These are phyloP conservation scores for Phaeotremella skinneri DNA, from an alignment of 768 basidiomycete genomes.

Conservation along the genomic window DNA sequence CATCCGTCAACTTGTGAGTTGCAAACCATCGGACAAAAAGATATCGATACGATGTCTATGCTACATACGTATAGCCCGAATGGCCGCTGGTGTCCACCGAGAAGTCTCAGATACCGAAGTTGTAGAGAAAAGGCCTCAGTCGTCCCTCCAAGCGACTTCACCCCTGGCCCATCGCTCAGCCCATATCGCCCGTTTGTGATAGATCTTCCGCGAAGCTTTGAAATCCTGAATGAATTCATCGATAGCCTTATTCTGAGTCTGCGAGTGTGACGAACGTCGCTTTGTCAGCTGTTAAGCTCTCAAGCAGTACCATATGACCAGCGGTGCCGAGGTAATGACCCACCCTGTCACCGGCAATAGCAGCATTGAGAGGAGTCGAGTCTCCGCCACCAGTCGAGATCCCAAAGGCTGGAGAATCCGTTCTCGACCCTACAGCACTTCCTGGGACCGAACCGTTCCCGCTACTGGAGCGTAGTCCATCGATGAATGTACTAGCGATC, in stretches of 20 bases:
- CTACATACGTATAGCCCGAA: not conserved
- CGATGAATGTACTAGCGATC: conserved; percentile 77
- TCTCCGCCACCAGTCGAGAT: conserved; percentile 7
- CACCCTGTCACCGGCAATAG: conserved; percentile 22
- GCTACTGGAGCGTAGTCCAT: conserved; percentile 54
- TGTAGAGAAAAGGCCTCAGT: conserved; percentile 18
- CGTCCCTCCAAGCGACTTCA: conserved; percentile 79
- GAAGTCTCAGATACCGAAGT: not conserved
- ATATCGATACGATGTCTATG: too few relatives aligned
- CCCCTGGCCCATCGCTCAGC: conserved; percentile 80
- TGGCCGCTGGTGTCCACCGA: not conserved
- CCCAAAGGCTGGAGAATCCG: conserved; percentile 42
- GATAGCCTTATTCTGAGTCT: conserved; percentile 57
- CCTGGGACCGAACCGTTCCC: not conserved
- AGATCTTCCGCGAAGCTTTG: conserved; percentile 79
- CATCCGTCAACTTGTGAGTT: too few relatives aligned
- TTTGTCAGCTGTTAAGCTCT: too few relatives aligned
- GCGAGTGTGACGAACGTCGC: too few relatives aligned
- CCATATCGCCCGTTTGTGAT: conserved; percentile 91
- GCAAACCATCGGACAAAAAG: too few relatives aligned
- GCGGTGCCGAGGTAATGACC: conserved; percentile 10
- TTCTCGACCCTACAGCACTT: conserved; percentile 26
- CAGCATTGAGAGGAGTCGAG: conserved; percentile 7
- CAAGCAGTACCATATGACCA: too few relatives aligned
- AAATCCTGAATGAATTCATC: conserved; percentile 87